Percentiles rank a stretch among this genome's conserved stretches.
These are phyloP conservation scores for Heterobasidion irregulare DNA, from an alignment of 1,284 basidiomycete genomes.

Conservation along the genomic window DNA sequence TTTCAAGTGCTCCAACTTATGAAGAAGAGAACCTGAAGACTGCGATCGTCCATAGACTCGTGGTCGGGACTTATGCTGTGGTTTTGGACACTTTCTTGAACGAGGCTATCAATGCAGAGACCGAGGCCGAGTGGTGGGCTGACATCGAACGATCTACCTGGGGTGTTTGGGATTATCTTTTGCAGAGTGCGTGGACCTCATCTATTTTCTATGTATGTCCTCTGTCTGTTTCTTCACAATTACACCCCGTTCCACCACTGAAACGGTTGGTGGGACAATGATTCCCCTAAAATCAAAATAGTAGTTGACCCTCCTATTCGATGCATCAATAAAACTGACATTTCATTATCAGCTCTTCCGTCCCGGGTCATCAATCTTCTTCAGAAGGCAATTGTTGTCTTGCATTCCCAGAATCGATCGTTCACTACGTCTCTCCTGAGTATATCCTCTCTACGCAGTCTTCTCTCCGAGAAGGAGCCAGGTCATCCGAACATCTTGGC, in stretches of 20 bases:
- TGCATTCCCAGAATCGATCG: constrained; percentile 39
- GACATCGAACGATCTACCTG: constrained; percentile 48
- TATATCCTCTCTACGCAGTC: constrained; percentile 37
- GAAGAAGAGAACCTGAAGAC: constrained; percentile 21
- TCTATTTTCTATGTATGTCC: constrained; percentile 1
- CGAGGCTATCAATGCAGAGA: constrained; percentile 56
- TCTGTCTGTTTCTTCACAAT: not conserved
- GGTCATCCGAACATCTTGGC: constrained; percentile 39
- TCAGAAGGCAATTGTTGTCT: constrained; percentile 31
- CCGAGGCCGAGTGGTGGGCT: constrained; percentile 72
- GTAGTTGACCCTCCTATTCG: too few species aligned
- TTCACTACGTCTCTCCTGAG: constrained; percentile 39
- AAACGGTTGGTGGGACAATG: not conserved
- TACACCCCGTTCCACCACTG: not conserved
- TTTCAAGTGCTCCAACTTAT: constrained; percentile 9
- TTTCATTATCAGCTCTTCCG: constrained; percentile 41
- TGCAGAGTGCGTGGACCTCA: constrained; percentile 50
- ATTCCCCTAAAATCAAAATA: not conserved
- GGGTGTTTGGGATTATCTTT: constrained; percentile 45
- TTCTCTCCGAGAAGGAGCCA: constrained; percentile 36
- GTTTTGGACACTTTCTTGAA: constrained; percentile 47
- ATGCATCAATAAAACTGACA: not conserved
- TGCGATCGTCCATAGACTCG: constrained; percentile 33
- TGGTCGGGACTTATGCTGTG: constrained; percentile 51
- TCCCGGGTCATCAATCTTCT: constrained; percentile 36